Evolutionary conservation across 2,329 filamentous ascomycete species (phyloP), one percentile per base, ranked within the genome.

Genomic region (Arthrobotrys sinensis): DNA sequence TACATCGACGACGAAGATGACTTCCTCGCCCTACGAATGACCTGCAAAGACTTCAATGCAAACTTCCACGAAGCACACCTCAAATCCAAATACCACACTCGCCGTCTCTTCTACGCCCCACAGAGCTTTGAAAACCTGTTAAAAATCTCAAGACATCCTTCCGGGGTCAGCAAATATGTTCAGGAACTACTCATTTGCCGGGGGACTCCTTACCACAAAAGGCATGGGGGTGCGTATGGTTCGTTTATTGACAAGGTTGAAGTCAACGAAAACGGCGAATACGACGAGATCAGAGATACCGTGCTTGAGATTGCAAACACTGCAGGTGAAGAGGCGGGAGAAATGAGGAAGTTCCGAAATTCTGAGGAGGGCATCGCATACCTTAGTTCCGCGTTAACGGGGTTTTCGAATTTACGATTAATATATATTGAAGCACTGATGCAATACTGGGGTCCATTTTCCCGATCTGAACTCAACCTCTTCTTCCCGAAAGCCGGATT

Each of bases 1-100:
- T 36, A 16, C 28, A 28, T 66, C 19, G 45, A 65, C 28, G 53
- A 72, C 11, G 68, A 72, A 53, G 68, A 72, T 19, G 57, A 72
- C 36, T 60, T 72, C 21, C 48, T 72, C 7, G 55, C 68, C 21
- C 12, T 72, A 14, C 32, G 68, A 8, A 55, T 72, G 57, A 62
- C 34, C 19, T 72, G 45, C 46, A 52, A 55, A 21, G 46, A 55
- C 5, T 55, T 63, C 21, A 55, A 64, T 19, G n/a, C 19, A 21
- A 64, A 55, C 21, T 24, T 40, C 21, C 68, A 46, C 4, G 34
- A 72, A 21, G 8, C 36, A 6, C 68, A 72, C 19, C 46, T 45
- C 6, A 64, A 28, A n/a, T 34, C 32, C 12, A 36, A 64, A 8
- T 72, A 43, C 36, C 8, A 43, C 19, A 14, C 34, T 24, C 68